phyloP scores from a whole-genome alignment of 1,284 basidiomycete species.

The Cryptococcus sp. region DNA sequence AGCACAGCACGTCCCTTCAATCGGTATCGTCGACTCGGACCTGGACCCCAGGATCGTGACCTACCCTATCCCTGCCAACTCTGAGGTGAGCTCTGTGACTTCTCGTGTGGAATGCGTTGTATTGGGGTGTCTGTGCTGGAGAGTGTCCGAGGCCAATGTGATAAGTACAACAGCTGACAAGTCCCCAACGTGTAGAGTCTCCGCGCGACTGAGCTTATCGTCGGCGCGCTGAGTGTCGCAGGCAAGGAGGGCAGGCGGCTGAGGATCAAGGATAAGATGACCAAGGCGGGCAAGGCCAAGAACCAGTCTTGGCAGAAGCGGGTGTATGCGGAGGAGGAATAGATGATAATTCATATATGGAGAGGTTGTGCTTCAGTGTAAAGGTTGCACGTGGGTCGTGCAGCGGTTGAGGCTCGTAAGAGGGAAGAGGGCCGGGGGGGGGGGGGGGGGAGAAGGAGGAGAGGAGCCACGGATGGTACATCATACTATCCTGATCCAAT shows the following conservation, averaged over 20 bases:
- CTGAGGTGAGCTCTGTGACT: slow-evolving; percentile 87
- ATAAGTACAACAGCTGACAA: too few species aligned
- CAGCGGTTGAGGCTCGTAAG: too few species aligned
- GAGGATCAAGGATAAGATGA: slow-evolving; percentile 48
- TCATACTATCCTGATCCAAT: too few species aligned
- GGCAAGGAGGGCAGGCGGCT: slow-evolving; percentile 67
- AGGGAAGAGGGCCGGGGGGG: too few species aligned
- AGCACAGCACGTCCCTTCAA: slow-evolving; percentile 75
- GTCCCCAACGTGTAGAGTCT: slow-evolving; percentile 48
- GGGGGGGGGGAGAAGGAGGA: too few species aligned
- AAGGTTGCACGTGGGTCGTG: too few species aligned
- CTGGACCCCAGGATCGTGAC: slow-evolving; percentile 94
- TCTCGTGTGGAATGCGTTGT: neutral
- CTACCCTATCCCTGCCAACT: slow-evolving; percentile 95
- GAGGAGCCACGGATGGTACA: too few species aligned
- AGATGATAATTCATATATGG: too few species aligned
- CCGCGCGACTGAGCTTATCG: slow-evolving; percentile 83
- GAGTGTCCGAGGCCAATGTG: too few species aligned
- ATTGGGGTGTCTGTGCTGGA: neutral
- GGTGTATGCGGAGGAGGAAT: too few species aligned
- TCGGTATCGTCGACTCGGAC: slow-evolving; percentile 90
- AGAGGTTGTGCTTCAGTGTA: neutral
- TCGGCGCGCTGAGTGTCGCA: slow-evolving; percentile 86
- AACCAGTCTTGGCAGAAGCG: neutral
- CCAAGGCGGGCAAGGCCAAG: slow-evolving; percentile 7